Evolutionary conservation across 1,284 basidiomycete genomes (phyloP), one percentile per base, ranked within the genome.

Genomic region (Ceratobasidium sp.): DNA sequence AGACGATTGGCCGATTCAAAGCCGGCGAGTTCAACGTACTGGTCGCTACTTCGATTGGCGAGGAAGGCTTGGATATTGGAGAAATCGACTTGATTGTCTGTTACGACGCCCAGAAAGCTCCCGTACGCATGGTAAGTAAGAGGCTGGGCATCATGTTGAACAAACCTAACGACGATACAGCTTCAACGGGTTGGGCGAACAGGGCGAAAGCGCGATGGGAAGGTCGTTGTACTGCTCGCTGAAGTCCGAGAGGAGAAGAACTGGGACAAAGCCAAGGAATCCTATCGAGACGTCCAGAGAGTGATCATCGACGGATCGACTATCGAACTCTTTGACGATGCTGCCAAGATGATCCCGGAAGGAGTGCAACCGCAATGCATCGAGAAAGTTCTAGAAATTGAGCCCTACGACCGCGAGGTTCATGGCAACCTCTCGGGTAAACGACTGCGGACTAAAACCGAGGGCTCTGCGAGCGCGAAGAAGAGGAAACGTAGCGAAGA

Each of bases 61-160:
- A 99, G 85, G 98, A 99, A 84, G 98, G 98, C 78, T 87, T 99
- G n/a, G 98, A 99, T 83, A 99, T 99, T 76, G 98, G 98, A 61
- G 97, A 98, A 82, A 93, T 99, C n/a, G 98, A 99, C 83, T 88
- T 97, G 82, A 98, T 98, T 74, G 88, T 98, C 54, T 98, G 97
- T 82, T 99, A 99, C 83, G 98, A 99, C 81, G 92, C 97, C 49
- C 95, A 97, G 81, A 98, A 97, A 85, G 95, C 95, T 15, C 94
- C 97, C 0, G 96, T 99, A 79, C 94, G 97, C 77, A 97, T 98
- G 92, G 96, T 97, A 82, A 79, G 90, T 81, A 11, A 10, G 61
- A 15, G 28, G 47, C 13, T n/a, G 31, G 31, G 17, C 23, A 13
- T 68, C 23, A 33, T 2, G 20, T 39, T 64, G 37, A 39, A 35